Evolutionary conservation across 805 yeast species (phyloP), one percentile per base, ranked within the genome.

Genomic region (Pichia insulana): DNA sequence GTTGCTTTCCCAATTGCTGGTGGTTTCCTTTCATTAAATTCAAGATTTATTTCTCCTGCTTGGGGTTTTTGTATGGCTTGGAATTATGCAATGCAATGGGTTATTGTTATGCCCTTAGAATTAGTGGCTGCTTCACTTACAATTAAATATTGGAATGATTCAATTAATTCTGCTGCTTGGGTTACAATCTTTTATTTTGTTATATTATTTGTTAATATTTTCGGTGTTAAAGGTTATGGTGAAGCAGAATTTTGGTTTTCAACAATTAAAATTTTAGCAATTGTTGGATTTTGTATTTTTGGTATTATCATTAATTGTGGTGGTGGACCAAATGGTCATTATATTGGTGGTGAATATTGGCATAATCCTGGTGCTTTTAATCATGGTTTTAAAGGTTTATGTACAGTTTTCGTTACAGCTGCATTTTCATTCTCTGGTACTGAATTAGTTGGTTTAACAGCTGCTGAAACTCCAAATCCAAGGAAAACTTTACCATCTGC

Each of bases 161-260:
- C 39, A 4, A 55, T 70, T 22, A 65, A 70, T 49, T 63, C 79
- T 1, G 80, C 73, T 39, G 74, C 73, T 5, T 78, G 69, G 56
- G 75, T 74, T 34, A 67, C 73, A 1, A 67, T 76, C 22, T 76
- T 78, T 48, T 78, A 68, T 53, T 63, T 65, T 3, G 50, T 72
- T 18, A 68, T 78, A 44, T 57, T 74, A 28, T 47, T 57, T 34
- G 70, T 77, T 43, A 77, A 78, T 57, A 56, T 77, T 42, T 69
- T 74, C 45, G 83, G 83, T 47, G 77, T 76, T 19, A 65, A 65
- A 49, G 83, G 82, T 41, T 78, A 77, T 54, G 83, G 82, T 58
- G 84, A 78, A 59, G 76, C 77, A 16, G 84, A 78, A 55, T 76
- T 72, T 50, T 53, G 72, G 28, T 70, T 78, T 51, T 73, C 78